Conservation (phyloP, 139 green algal species). For the Haematococcus sp. region DNA sequence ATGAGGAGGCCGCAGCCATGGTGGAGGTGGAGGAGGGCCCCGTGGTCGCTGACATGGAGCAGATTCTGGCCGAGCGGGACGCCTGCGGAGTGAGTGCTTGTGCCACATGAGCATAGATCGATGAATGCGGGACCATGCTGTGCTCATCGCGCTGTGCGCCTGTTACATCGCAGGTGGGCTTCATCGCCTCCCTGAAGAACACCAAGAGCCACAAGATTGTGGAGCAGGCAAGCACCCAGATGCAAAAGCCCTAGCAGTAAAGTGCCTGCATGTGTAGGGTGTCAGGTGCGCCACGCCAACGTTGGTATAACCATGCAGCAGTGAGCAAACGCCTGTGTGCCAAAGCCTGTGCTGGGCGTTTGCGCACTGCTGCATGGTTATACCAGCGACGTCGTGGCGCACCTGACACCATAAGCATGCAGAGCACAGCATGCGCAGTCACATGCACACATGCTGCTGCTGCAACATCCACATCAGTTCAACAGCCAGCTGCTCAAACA, state of each 20-base stretch:
- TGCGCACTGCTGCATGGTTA: neutral
- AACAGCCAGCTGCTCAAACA: neutral
- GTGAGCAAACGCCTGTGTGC: neutral
- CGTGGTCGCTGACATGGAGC: slow-evolving; percentile 66
- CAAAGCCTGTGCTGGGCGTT: neutral
- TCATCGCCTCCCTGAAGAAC: slow-evolving; percentile 93
- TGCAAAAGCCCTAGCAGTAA: neutral
- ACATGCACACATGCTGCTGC: too few species aligned
- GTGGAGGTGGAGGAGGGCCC: too few species aligned
- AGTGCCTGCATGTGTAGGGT: neutral
- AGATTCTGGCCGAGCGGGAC: slow-evolving; percentile 89
- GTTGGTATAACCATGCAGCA: neutral
- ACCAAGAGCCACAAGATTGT: slow-evolving; percentile 89
- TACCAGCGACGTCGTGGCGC: neutral
- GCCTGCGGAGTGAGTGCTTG: slow-evolving; percentile 87
- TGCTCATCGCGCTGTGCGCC: neutral
- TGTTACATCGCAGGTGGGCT: slow-evolving; percentile 76
- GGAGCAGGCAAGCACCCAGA: slow-evolving; percentile 61
- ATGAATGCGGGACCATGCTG: neutral
- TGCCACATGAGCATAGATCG: neutral
- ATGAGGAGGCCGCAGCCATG: too few species aligned
- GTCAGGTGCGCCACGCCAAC: neutral
- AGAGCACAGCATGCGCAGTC: too few species aligned
- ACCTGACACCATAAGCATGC: neutral
- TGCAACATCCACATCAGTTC: neutral